Evolutionary conservation across 768 basidiomycete genomes (phyloP).

Genomic region (Polyporus arcularius): DNA sequence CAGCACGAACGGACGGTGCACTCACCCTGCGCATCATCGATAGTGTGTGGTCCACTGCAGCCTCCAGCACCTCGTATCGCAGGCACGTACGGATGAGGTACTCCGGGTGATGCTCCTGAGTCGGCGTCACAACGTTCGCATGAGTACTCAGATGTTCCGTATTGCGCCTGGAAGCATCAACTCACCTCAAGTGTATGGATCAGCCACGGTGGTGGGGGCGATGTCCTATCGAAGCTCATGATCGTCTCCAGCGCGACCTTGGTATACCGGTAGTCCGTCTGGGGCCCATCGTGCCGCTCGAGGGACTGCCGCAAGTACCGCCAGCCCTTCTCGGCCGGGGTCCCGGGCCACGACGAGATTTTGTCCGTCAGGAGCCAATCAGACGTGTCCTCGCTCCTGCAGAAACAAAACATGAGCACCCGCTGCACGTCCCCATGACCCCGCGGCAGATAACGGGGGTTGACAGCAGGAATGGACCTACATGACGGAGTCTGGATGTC

Average conservation of each 20-base stretch:
- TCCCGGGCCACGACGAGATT: conserved; percentile 82
- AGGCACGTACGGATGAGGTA: conserved; percentile 79
- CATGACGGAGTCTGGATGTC: conserved; percentile 60
- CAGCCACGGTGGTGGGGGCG: conserved; percentile 81
- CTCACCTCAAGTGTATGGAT: conserved; percentile 71
- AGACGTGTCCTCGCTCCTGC: conserved; percentile 68
- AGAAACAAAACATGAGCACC: conserved; percentile 11
- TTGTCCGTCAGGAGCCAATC: conserved; percentile 86
- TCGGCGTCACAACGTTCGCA: neutral
- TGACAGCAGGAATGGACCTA: conserved; percentile 35
- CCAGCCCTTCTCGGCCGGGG: conserved; percentile 80
- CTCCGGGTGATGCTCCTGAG: conserved; percentile 74
- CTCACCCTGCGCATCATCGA: conserved; percentile 74
- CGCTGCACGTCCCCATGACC: conserved; percentile 37
- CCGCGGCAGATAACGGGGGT: neutral
- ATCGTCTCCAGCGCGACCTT: conserved; percentile 79
- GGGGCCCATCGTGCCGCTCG: conserved; percentile 70
- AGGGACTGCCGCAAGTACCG: conserved; percentile 82
- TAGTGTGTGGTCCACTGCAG: conserved; percentile 73
- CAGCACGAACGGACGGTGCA: conserved; percentile 8
- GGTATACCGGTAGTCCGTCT: conserved; percentile 74
- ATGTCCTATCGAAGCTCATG: conserved; percentile 60
- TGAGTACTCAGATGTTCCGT: neutral
- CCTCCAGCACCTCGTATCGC: conserved; percentile 75
- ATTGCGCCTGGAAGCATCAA: neutral